Base-by-base conservation (phyloP, 495 filamentous ascomycete genomes). In the Podospora comata region DNA sequence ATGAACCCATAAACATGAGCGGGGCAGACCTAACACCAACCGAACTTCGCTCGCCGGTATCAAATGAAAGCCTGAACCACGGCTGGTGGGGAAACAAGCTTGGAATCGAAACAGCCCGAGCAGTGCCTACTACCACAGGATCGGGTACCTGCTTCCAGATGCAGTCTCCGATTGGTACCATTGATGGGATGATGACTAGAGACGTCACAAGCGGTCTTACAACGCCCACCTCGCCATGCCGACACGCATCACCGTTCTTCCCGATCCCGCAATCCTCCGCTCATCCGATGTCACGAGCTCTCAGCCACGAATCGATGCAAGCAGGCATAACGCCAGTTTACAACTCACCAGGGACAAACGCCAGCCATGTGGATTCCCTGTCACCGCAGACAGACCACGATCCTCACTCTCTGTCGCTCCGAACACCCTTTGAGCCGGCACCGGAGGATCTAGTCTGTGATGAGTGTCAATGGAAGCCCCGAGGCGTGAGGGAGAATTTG, bases 401-500 rank as follows among this genome's bases (percentile, higher is more conserved):
- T 30, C 70, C 70, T 28, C 68, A 69, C 34, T 26, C 69, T 15
- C 28, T 63, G 66, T 6, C 16, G n/a, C 34, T 34, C 30, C 23
- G 6, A 53, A 67, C 15, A 11, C 58, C 19, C n/a, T 32, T 6
- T 26, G 32, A 57, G 55, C 48, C 57, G 19, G 64, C 71, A 15
- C 66, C 66, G 5, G 74, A 79, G 9, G 75, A 77, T 18, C 74
- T 79, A 20, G 67, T 78, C 26, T 79, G 77, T 58, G 76, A 78
- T 20, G 74, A 79, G 61, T 79, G 77, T 66, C 74, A 76, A 65
- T 79, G 77, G 77, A 78, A 78, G 63, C 77, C 77, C 0, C 70
- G 77, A 9, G 77, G 77, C 0, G 77, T 79, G 3, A 65, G 74
- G 23, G 77, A 78, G 56, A 79, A 79, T 62, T 65, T 79, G 2